Evolutionary conservation across 805 yeast species (phyloP), one percentile per base, ranked within the genome.

Genomic region (Starmerella floricola): DNA sequence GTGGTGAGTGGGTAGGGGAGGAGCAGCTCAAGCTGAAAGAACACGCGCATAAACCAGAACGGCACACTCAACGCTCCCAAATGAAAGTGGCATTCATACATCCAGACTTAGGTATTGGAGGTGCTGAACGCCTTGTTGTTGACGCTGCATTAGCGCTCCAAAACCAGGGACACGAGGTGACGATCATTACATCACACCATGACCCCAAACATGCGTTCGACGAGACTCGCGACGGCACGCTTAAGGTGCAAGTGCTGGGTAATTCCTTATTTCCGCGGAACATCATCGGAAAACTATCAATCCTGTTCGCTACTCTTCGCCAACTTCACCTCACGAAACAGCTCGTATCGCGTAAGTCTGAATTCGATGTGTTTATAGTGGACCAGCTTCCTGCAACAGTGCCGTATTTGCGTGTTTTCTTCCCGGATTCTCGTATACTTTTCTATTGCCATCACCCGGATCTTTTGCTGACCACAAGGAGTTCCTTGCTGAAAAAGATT

Each of bases 391-490:
- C 95, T 2, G 77, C 84, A 44, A 77, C 93, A 50, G 66, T 85
- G 4, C 97, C 97, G 5, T 49, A 87, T 13, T 53, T 91, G 17
- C 76, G 64, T 10, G 17, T 38, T 18, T 36, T 37, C 21, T 44
- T 53, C 34, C 54, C 55, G 28, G 36, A 47, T 10, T 59, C 79
- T 2, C 73, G 73, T 38, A 69, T 82, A 3, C 62, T 91, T 39
- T 91, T 88, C 57, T 91, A 91, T 61, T 87, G 98, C 55, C 99
- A 91, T 64, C 88, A 88, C 60, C 98, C 99, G 0, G 99, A 91
- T 60, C 79, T 80, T 56, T 66, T 79, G 37, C 64, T 88, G 33
- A 79, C 95, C 0, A 64, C 65, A 16, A 78, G 78, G 40, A 64
- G 69, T 2, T 64, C 78, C 2, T 21, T 68, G 1, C 21, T 79